Evolutionary conservation across 257 asterid genomes (phyloP), one percentile per base, ranked within the genome.

Genomic region (Ophiorrhiza pumila): DNA sequence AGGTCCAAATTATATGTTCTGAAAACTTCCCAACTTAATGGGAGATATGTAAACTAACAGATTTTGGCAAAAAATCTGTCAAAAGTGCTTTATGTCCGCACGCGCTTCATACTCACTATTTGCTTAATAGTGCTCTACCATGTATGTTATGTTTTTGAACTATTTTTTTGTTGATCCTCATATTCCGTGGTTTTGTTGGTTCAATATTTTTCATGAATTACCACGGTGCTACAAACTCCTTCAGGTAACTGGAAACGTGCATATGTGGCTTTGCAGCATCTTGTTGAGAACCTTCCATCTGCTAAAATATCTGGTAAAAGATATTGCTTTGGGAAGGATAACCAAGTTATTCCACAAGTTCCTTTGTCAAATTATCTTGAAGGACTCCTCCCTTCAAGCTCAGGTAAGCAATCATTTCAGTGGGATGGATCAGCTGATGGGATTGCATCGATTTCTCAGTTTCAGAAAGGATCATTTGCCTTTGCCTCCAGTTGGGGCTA

Each of bases 241-340:
- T 53, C 80, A 92, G 99, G 98, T 73, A 87, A 92, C 79, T 94
- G 93, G 92, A 88, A 82, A 79, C 97, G 98, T 58, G 90, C 98
- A 63, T 71, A 82, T 77, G 81, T 87, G 79, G 96, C 95, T 81
- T 74, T 94, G 86, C 86, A 87, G 76, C 93, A 89, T 82, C 93
- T 94, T 61, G 82, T 70, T 29, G 81, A 87, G 81, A 83, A 83
- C 76, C 79, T 90, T 74, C 69, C 80, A 71, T 83, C 87, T 75
- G 65, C 70, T 69, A 81, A 75, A 63, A 67, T 69, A 67, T 80
- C 81, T 41, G 74, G 64, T 59, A 78, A 76, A 81, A 76, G 74
- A 66, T 68, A 72, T 56, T 78, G 82, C 75, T 81, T 53, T 68
- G 78, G 62, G 67, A 80, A 73, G 71, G 77, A 78, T 59, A 68